Evolutionary conservation across 306 rosid genomes (phyloP), one percentile per base, ranked within the genome.

Genomic region (Bauhinia variegata): DNA sequence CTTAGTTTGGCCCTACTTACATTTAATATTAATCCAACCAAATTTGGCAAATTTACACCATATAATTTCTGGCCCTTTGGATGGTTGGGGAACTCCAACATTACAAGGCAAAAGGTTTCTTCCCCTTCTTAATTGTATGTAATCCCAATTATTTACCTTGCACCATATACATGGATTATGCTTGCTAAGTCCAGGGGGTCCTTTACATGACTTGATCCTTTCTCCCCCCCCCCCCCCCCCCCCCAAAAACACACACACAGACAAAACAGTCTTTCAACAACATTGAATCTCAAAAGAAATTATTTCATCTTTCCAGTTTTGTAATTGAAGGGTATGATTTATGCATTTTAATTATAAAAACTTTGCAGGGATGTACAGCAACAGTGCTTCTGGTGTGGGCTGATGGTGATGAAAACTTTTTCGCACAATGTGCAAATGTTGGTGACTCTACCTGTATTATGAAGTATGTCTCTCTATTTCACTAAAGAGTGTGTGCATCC

Each of bases 391-490:
- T 95, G 75, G 92, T 91, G 60, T 95, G 99, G 99, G 56, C 83
- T 66, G 89, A 88, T 68, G 67, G 65, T 66, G 48, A 71, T 60
- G 81, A 72, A 41, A 88, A 82, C 34, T 88, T 83, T 75, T 91
- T 82, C 82, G 95, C 81, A n/a, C 99, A 95, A 75, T 90, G 97
- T 84, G 99, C 99, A 58, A 95, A 95, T 78, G 87, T 95, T 59
- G 99, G 99, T 71, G 99, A 95, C 76, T 95, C 99, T 31, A 74
- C 86, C 60, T 90, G 99, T 66, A 74, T 88, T 68, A 74, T 95
- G 79, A 95, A 85, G 99, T 95, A 75, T 33, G 88, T 77, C 38
- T 11, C 13, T 47, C 67, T 7, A 19, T 55, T 57, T 53, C 57
- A 49, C 39, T 67, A 8, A 41, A 31, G 38, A 77, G 46, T 77